Evolutionary conservation across 2,329 filamentous ascomycete species (phyloP).

Genomic region (Mycosphaerelloides madeirae): DNA sequence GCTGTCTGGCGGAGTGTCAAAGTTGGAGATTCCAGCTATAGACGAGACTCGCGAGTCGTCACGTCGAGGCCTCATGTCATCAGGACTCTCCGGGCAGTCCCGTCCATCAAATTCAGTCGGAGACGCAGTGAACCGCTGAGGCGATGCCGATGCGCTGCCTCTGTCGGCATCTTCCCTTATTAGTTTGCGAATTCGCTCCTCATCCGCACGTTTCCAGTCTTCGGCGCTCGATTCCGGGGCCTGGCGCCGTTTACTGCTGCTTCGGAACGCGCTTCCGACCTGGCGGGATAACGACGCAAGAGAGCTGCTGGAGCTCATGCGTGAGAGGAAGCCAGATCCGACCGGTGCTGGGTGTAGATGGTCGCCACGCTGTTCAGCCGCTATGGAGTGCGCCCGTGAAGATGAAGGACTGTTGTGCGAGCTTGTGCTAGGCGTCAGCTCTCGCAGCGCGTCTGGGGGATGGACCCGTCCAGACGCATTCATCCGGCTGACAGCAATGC

Average conservation of each 20-base stretch:
- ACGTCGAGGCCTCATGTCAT: conserved; percentile 33
- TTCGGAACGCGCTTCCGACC: conserved; percentile 11
- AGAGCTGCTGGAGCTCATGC: conserved; percentile 27
- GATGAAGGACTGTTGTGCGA: conserved; percentile 23
- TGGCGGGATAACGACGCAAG: conserved; percentile 20
- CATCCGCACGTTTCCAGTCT: conserved; percentile 31
- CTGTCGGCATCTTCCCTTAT: conserved; percentile 32
- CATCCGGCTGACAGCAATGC: conserved; percentile 59
- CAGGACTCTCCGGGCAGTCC: conserved; percentile 46
- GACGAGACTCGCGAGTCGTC: conserved; percentile 21
- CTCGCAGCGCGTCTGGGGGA: conserved; percentile 44
- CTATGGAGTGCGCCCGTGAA: conserved; percentile 19
- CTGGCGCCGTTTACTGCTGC: conserved; percentile 12
- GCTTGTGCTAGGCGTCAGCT: conserved; percentile 13
- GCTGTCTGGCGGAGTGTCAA: conserved; percentile 31
- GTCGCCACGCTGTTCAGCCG: conserved; percentile 14
- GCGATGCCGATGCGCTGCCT: conserved; percentile 21
- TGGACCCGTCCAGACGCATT: conserved; percentile 57
- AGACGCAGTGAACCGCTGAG: conserved; percentile 7
- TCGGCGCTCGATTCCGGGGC: conserved; percentile 28
- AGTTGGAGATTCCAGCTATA: conserved; percentile 19
- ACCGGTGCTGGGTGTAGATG: conserved; percentile 16
- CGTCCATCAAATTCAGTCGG: conserved; percentile 30
- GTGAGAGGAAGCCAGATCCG: conserved; percentile 18
- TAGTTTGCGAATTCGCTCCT: conserved; percentile 31